A percentile compares a stretch with the other conserved stretches of the same genome.
These are phyloP conservation scores for Chrysoporthe austroafricana DNA, from an alignment of 2,329 filamentous ascomycete species.

Conservation along the genomic window DNA sequence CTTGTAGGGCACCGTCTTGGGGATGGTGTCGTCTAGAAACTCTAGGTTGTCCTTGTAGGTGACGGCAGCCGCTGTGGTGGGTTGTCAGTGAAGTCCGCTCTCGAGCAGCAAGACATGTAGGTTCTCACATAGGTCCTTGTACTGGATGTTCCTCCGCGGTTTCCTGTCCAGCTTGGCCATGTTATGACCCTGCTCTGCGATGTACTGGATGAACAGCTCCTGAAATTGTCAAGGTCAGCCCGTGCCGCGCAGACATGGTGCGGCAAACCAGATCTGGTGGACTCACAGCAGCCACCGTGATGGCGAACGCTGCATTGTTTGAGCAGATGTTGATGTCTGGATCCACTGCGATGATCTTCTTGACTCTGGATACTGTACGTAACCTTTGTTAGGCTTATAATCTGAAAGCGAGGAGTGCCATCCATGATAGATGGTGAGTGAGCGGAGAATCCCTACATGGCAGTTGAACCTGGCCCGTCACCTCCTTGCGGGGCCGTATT, in stretches of 20 bases:
- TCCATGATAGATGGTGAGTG: neutral
- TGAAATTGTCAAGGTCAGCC: slow-evolving; percentile 40
- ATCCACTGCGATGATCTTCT: slow-evolving; percentile 91
- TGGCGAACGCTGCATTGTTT: slow-evolving; percentile 91
- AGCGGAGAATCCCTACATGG: slow-evolving; percentile 66
- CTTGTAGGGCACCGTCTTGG: slow-evolving; percentile 81
- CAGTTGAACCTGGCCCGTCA: slow-evolving; percentile 82
- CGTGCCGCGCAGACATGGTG: neutral
- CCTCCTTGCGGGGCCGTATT: slow-evolving; percentile 78
- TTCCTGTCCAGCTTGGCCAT: slow-evolving; percentile 91
- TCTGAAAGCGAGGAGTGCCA: too few species aligned
- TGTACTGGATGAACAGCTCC: slow-evolving; percentile 96
- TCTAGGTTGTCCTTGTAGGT: slow-evolving; percentile 90
- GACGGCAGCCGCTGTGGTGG: slow-evolving; percentile 75
- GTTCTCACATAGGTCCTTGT: slow-evolving; percentile 81
- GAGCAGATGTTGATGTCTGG: slow-evolving; percentile 85
- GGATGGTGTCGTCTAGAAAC: slow-evolving; percentile 89
- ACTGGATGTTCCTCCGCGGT: slow-evolving; percentile 91
- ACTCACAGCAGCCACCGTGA: slow-evolving; percentile 82
- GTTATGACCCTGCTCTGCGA: slow-evolving; percentile 82
- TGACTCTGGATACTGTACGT: slow-evolving; percentile 82
- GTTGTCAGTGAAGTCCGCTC: too few species aligned
- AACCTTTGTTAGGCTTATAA: slow-evolving; percentile 10
- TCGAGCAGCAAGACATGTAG: neutral
- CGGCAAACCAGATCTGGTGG: neutral